Conservation (phyloP, 768 basidiomycete species). For the Hypholoma sublateritium region DNA sequence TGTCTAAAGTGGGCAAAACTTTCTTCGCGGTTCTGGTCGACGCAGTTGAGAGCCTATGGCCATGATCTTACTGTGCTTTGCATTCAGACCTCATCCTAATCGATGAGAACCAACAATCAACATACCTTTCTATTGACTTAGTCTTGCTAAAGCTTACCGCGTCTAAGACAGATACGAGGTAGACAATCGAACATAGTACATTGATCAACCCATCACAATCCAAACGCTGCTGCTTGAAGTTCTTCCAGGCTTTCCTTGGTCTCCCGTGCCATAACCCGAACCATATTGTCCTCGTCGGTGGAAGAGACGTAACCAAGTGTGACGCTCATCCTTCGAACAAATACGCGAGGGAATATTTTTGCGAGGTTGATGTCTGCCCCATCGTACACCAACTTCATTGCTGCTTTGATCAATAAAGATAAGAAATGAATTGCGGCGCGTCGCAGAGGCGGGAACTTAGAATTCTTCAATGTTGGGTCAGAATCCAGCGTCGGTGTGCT, state of each 20-base stretch:
- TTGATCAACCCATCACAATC: constrained; percentile 23
- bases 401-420: constrained; percentile 62
- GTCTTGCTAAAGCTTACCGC: constrained; percentile 55
- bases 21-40: constrained; percentile 11
- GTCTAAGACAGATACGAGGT: constrained; percentile 96
- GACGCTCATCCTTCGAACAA: constrained; percentile 50
- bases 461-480: constrained; percentile 54
- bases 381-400: constrained; percentile 52
- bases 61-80: constrained; percentile 2
- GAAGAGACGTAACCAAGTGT: constrained; percentile 69
- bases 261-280: constrained; percentile 77
- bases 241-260: constrained; percentile 53
- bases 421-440: constrained; percentile 88
- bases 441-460: constrained; percentile 78
- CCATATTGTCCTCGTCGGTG: constrained; percentile 72
- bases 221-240: constrained; percentile 46
- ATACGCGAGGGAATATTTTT: constrained; percentile 28
- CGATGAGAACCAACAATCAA: constrained; percentile 51
- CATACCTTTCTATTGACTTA: constrained; percentile 82
- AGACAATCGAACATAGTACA: constrained; percentile 32
- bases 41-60: constrained; percentile 13
- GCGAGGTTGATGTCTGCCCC: constrained; percentile 13
- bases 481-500: constrained; percentile 43
- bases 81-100: constrained; percentile 1
- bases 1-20: not conserved